Base-by-base conservation (phyloP, 345 rosid species). In the Brassica nigra region DNA sequence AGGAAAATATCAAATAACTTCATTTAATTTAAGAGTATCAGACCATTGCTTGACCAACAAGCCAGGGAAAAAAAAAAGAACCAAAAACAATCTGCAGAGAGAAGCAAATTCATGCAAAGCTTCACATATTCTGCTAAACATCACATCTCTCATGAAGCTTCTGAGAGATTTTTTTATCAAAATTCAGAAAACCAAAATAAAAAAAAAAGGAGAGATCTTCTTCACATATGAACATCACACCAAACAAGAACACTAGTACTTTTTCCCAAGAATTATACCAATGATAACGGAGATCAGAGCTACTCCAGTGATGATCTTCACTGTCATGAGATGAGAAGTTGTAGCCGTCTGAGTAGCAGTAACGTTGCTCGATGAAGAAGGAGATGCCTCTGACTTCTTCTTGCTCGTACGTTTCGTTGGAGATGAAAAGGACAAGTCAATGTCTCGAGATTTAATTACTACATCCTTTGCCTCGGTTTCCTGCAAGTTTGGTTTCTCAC, bases 241-340 rank as follows among this genome's bases (percentile, higher is more conserved):
- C 83, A 75, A 33, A 76, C 73, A 44, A 63, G 28, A 67, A 55
- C 37, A 55, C 85, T 89, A 95, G 66, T 91, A 95, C 61, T 85
- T 83, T 80, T 91, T 95, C 70, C 99, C 98, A 65, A 95, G 86
- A 80, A 90, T 77, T 4, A 90, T 61, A 36, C 99, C 98, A 4
- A 93, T 62, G 84, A 95, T 78, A 71, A 90, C 75, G 8, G 99
- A 95, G 33, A 90, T 76, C 61, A 93, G 80, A 31, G 97, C 99
- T 28, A 93, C 89, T 75, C 88, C 90, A 8, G 87, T 14, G 31
- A 90, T 71, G 79, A 91, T 72, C 86, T 88, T 86, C 11, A 89
- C 64, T 84, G 77, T 80, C 83, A 80, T 82, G 62, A 72, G 84
- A 31, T 81, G 76, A 15, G 95, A 88, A 33, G 34, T 78, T 27